Evolutionary conservation across 805 yeast species (phyloP), one percentile per base, ranked within the genome.

Genomic region (Metschnikowia anglica): DNA sequence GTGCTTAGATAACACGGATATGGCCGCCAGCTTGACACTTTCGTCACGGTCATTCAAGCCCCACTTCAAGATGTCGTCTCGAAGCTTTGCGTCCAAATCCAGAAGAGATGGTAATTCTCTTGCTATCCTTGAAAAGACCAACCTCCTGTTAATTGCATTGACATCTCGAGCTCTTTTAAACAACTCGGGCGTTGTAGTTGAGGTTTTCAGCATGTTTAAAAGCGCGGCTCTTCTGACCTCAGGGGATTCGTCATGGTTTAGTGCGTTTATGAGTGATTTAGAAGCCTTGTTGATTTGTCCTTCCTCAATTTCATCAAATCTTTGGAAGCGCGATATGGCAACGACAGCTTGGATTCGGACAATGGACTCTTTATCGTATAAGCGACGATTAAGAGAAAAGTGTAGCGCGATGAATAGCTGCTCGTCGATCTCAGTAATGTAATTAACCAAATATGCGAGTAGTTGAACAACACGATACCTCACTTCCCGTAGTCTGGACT

Each of bases 221-320:
- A 89, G 65, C 0, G 91, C 91, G 0, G 95, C 89, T 46, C 96
- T 73, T 51, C 98, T 74, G 1, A 90, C 96, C 48, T 93, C 98
- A 0, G 96, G 81, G 54, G 84, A 83, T 2, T 87, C 77, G 63
- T 91, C 99, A 56, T 83, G 78, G 54, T 80, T 83, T 53, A 88
- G 69, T 0, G 82, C 73, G n/a, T 61, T 60, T 39, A 76, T 54
- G 26, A 80, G 63, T 30, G 40, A 31, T 21, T 44, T 43, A n/a
- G 55, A 54, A 10, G 62, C 58, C 19, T 46, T 47, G 25, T 49
- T 53, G 11, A 50, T 40, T 21, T 41, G 37, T 23, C 34, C 34
- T 11, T 36, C 29, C 23, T 66, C 63, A 33, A 60, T 67, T 18
- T 57, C 54, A 43, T 59, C 56, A 38, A 59, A 56, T 37, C 64